Evolutionary conservation across 1,139 yeast genomes (phyloP), one percentile per base, ranked within the genome.

Genomic region (Taphrina populina): DNA sequence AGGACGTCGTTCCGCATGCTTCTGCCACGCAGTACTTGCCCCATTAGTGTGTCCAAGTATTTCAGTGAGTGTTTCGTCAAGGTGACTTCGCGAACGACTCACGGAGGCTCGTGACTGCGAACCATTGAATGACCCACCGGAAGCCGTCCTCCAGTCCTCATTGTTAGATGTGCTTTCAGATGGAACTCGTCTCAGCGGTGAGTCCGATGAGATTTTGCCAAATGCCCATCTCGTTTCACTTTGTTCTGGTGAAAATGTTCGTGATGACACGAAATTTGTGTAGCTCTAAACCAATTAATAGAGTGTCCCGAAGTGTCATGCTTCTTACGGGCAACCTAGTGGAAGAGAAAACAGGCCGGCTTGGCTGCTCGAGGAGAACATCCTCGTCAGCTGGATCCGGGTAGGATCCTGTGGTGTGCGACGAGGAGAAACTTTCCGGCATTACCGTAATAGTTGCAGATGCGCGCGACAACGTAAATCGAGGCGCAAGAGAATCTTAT

Each of bases 311-410:
- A 32, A 11, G 4, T 19, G 8, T 34, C 21, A 3, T 15, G n/a
- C 21, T 5, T 34, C n/a, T n/a, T n/a, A n/a, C n/a, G n/a, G n/a
- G n/a, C n/a, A n/a, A n/a, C n/a, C n/a, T n/a, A n/a, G n/a, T n/a
- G n/a, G n/a, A n/a, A n/a, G n/a, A n/a, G n/a, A n/a, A n/a, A n/a
- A n/a, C n/a, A n/a, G n/a, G n/a, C n/a, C n/a, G n/a, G n/a, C n/a
- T n/a, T n/a, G n/a, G n/a, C n/a, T n/a, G n/a, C 29, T 19, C 8
- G 6, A 24, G 23, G 7, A 43, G 17, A 17, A 43, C 47, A 20
- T 43, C 47, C 20, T 43, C 47, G 15, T 43, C 47, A 17, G 47
- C 47, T 8, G 47, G 47, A 32, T 43, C 47, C 19, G 47, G 47
- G 21, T 30, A 43, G n/a, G 47, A 43, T 7, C 33, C 32, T 11